Evolutionary conservation across 495 filamentous ascomycete species (phyloP), one percentile per base, ranked within the genome.

Genomic region (Margaritispora aquatica): DNA sequence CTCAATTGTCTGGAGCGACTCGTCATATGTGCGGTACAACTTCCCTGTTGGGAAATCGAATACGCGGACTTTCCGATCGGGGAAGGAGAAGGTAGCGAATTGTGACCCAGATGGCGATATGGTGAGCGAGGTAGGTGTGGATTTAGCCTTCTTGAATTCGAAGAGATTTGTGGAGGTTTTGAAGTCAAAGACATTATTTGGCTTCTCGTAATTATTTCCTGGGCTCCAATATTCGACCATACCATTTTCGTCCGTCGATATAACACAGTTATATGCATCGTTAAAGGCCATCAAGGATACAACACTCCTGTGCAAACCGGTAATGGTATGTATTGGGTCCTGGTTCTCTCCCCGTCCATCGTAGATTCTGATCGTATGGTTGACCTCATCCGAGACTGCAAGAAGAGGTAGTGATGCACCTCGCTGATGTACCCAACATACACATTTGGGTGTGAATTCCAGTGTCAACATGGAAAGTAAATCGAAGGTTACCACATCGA

Each of bases 171-270:
- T 99, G 2, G 85, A 86, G 67, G 89, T 94, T 69, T 99, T 99
- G 66, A 88, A 87, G 50, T 88, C 79, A 68, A 95, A 99, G 19
- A 99, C 92, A 55, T 85, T 89, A 62, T 91, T 86, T 0, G 94
- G 94, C 66, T 97, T 97, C 67, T 94, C 91, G 63, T 91, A 97
- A 17, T 75, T 82, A 9, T 81, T 82, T 58, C 82, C 83, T 1
- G 94, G 90, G 51, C 80, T 77, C 94, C 94, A 99, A 70, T 99
- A 99, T 70, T 99, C 94, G 17, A 99, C 67, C 95, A 97, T 97
- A 11, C 94, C 93, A 31, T 83, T 81, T 62, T 96, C 87, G 64
- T 97, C 95, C 0, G 83, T 86, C 5, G 93, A 97, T 7, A 97
- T 70, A 0, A 92, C 91, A 63, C 94, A 97, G 68, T 97, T 88